These are phyloP conservation scores for Lichtheimia hyalospora DNA, from an alignment of 371 early-diverging fungal species.

Conservation along the genomic window DNA sequence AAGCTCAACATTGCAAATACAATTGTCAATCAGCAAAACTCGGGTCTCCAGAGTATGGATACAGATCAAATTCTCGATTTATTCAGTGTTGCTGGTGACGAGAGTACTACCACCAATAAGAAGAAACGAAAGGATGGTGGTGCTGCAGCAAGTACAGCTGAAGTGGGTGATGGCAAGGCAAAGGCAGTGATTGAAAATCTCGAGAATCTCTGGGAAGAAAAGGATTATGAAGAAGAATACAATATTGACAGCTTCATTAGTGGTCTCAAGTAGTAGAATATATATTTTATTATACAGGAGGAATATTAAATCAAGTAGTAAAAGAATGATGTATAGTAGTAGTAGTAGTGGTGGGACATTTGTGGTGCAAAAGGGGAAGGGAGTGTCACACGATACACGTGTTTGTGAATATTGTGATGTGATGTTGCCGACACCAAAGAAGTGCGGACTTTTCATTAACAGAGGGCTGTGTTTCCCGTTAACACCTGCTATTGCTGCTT, in stretches of 20 bases:
- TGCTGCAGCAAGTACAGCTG: slow-evolving; percentile 14
- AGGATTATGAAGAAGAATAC: slow-evolving; percentile 91
- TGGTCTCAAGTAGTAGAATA: slow-evolving; percentile 52
- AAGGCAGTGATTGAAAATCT: slow-evolving; percentile 87
- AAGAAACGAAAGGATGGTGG: slow-evolving; percentile 33
- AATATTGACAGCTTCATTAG: slow-evolving; percentile 81
- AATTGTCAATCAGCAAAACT: slow-evolving; percentile 97
- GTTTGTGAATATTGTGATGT: no score
- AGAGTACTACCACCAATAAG: background rate
- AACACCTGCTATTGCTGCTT: no score
- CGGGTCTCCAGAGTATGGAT: slow-evolving; percentile 90
- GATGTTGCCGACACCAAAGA: no score
- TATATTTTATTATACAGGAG: background rate
- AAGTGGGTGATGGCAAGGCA: slow-evolving; percentile 34
- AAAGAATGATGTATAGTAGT: no score
- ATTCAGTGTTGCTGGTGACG: slow-evolving; percentile 68
- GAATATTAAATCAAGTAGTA: no score
- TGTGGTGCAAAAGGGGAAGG: no score
- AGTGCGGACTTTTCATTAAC: no score
- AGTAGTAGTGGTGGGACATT: no score
- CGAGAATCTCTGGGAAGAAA: slow-evolving; percentile 91
- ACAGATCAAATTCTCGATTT: slow-evolving; percentile 93
- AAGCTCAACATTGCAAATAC: slow-evolving; percentile 98
- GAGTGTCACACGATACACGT: no score
- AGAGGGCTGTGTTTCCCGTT: no score